These are phyloP conservation scores for Aspergillus incahuasiensis DNA, from an alignment of 495 filamentous ascomycete species.

Conservation along the genomic window DNA sequence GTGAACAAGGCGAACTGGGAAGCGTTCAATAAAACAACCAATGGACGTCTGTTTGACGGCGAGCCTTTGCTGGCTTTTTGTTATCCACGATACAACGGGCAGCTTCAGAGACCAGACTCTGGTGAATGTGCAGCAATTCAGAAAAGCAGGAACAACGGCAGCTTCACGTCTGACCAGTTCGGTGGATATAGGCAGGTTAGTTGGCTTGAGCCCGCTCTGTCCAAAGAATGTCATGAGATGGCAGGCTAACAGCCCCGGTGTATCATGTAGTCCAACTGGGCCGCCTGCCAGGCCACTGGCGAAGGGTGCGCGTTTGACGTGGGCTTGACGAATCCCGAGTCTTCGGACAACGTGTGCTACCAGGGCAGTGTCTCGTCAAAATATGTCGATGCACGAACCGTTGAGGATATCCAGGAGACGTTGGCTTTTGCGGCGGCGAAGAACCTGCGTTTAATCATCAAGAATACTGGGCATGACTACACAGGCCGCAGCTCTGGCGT, in stretches of 20 bases:
- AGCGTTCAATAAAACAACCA: conserved; percentile 12
- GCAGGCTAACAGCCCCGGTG: not conserved
- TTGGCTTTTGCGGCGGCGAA: conserved; percentile 14
- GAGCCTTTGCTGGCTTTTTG: conserved; percentile 17
- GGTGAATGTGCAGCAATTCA: conserved; percentile 26
- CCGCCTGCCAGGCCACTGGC: conserved; percentile 2
- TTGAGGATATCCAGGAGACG: conserved; percentile 15
- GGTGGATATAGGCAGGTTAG: conserved; percentile 1
- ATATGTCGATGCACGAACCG: conserved; percentile 15
- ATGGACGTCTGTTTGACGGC: conserved; percentile 11
- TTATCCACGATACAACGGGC: conserved; percentile 33
- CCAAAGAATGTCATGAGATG: conserved; percentile 16
- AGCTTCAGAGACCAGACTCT: conserved; percentile 10
- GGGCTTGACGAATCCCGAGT: not conserved
- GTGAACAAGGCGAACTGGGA: not conserved
- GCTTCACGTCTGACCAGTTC: conserved; percentile 22
- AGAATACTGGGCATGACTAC: conserved; percentile 56
- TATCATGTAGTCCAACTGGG: conserved; percentile 9
- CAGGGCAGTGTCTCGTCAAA: conserved; percentile 21
- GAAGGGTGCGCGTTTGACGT: conserved; percentile 5
- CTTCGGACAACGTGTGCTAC: not conserved
- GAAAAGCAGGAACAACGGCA: conserved; percentile 24
- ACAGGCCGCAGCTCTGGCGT: conserved; percentile 48
- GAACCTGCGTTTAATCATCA: conserved; percentile 32
- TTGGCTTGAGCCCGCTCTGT: conserved; percentile 17